These are phyloP conservation scores for Aspergillus aculeatus DNA, from an alignment of 2,329 filamentous ascomycete species.

Conservation along the genomic window DNA sequence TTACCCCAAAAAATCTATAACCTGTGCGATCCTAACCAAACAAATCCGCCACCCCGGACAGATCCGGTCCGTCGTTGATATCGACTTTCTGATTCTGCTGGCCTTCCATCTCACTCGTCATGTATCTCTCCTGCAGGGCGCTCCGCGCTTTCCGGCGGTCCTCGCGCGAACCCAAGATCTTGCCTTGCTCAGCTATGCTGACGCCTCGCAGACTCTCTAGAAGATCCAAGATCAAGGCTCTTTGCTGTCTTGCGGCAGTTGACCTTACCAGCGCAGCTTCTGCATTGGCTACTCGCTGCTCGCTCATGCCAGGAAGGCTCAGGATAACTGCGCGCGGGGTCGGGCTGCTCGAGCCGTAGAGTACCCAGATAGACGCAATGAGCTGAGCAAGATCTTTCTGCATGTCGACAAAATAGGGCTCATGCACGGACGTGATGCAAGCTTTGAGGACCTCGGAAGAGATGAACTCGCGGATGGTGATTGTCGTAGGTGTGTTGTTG, in stretches of 20 bases:
- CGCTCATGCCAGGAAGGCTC: conserved; percentile 72
- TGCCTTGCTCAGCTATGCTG: conserved; percentile 90
- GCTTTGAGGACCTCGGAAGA: conserved; percentile 84
- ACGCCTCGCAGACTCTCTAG: conserved; percentile 85
- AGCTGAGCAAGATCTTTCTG: conserved; percentile 88
- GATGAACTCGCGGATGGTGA: conserved; percentile 83
- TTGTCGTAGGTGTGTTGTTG: conserved; percentile 52
- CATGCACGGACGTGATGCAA: conserved; percentile 85
- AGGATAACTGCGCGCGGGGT: conserved; percentile 76
- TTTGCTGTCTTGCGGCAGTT: conserved; percentile 68
- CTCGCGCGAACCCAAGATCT: conserved; percentile 56
- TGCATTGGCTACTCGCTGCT: conserved; percentile 64
- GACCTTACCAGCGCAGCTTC: conserved; percentile 57
- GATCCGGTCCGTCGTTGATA: conserved; percentile 50
- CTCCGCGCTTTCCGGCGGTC: conserved; percentile 44
- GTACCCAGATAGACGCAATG: conserved; percentile 79
- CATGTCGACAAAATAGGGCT: conserved; percentile 93
- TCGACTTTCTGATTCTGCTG: conserved; percentile 42
- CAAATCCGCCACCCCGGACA: conserved; percentile 55
- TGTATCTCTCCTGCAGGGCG: conserved; percentile 44
- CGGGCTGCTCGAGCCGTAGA: conserved; percentile 67
- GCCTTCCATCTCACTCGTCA: conserved; percentile 44
- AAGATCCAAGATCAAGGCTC: conserved; percentile 78
- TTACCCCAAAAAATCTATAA: not conserved
- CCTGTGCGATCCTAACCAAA: conserved; percentile 41